Evolutionary conservation across 164 flowering plant genomes (phyloP), one percentile per base, ranked within the genome.

Genomic region (Macadamia integrifolia): DNA sequence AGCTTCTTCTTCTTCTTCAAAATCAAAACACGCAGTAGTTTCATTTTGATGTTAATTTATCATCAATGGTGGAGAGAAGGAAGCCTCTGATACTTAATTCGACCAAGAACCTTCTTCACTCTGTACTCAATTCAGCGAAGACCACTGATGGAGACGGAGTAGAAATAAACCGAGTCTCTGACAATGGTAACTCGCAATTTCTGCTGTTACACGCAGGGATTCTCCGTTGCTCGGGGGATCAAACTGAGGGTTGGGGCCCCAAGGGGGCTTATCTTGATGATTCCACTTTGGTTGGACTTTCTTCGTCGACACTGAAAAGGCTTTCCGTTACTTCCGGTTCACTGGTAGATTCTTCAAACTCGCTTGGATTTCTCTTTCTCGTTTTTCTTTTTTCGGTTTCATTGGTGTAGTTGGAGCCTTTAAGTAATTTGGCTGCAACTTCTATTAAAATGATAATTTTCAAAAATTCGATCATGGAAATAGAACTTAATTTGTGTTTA

Each of bases 71-170:
- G 76, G 86, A 80, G 72, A 80, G 86, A 71, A 80, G 96, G 79
- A 85, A 84, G 80, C 96, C 98, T 44, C 77, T 92, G 66, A 72
- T 92, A 14, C 90, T 92, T 9, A 68, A 83, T 66, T 86, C 98
- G 3, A 90, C 94, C 42, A 82, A 77, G 68, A 23, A 67, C 31
- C 85, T 88, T 58, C 42, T 90, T 53, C 64, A 86, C 69, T 82
- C 89, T 61, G 42, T 87, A 4, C 77, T 81, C 11, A 70, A 35
- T 50, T 61, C 83, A 3, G 59, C 77, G 11, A 67, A 48, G 42
- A 59, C 66, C 15, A 18, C 61, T 18, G 74, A 68, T 18, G 46
- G 49, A 15, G 70, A 52, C 52, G 66, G 60, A 2, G 50, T 15
- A 17, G 48, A 35, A 49, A 28, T 58, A 30, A 23, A 15, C 43